Evolutionary conservation across 2,329 filamentous ascomycete genomes (phyloP).

Genomic region (Macrophomina pseudophaseolina): DNA sequence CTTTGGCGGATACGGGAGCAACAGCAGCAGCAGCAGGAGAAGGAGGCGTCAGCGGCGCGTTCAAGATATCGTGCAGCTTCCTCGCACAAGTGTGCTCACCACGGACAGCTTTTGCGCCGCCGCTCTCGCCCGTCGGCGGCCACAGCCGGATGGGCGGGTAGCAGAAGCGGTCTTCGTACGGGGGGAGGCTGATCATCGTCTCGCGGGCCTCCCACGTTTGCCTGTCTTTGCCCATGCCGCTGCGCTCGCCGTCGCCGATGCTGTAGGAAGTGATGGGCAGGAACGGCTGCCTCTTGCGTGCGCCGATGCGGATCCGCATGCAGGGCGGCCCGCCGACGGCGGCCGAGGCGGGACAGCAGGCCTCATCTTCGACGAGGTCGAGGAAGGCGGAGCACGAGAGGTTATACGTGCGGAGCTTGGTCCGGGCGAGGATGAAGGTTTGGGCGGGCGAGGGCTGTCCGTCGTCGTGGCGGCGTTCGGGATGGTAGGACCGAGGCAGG

Average conservation of each 20-base stretch:
- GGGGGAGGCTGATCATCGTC: constrained; percentile 1
- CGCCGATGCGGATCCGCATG: constrained; percentile 58
- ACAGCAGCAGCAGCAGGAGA: neutral
- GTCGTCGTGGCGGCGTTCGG: constrained; percentile 41
- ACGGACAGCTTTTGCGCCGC: neutral
- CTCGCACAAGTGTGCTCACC: constrained; percentile 32
- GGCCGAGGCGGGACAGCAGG: constrained; percentile 39
- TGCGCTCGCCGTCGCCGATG: neutral
- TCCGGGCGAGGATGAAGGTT: constrained; percentile 59
- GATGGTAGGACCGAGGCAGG: constrained; percentile 55
- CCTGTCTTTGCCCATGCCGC: neutral
- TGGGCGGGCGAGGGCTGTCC: constrained; percentile 30
- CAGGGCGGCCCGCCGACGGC: constrained; percentile 39
- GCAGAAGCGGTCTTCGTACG: constrained; percentile 32
- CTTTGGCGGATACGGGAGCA: neutral
- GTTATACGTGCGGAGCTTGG: constrained; percentile 62
- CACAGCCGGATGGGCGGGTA: constrained; percentile 41
- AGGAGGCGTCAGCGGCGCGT: constrained; percentile 32
- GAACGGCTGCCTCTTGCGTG: constrained; percentile 40
- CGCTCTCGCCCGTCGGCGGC: constrained; percentile 36
- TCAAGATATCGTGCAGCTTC: constrained; percentile 40
- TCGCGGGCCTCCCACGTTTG: no score
- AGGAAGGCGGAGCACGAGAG: constrained; percentile 60
- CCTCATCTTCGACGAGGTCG: constrained; percentile 62
- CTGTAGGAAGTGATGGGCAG: neutral